A percentile compares a stretch with the other conserved stretches of the same genome.
These are phyloP conservation scores for Blakeslea trispora DNA, from an alignment of 371 early-diverging fungal species.

Conservation along the genomic window DNA sequence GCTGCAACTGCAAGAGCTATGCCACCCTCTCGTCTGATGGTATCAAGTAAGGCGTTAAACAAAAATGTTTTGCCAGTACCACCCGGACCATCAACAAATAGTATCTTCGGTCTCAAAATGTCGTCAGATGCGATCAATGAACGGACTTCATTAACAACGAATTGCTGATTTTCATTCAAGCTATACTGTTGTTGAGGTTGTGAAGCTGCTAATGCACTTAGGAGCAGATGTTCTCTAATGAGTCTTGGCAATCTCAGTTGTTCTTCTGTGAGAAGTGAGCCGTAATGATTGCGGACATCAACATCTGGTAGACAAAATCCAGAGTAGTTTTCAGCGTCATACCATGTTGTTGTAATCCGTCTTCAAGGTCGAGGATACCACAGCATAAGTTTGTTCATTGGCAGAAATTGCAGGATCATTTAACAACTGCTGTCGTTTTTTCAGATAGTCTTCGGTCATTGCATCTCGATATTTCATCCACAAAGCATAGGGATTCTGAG, in stretches of 20 bases:
- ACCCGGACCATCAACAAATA: slow-evolving; percentile 24
- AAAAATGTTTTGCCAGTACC: slow-evolving; percentile 15
- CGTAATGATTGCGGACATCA: not conserved
- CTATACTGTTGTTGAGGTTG: not conserved
- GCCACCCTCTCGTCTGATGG: not conserved
- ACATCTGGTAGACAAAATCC: not conserved
- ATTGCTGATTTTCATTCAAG: slow-evolving; percentile 4
- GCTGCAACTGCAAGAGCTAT: slow-evolving; percentile 23
- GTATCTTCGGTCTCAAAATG: not conserved
- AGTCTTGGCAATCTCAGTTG: not conserved
- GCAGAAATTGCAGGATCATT: not conserved
- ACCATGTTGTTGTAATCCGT: not conserved
- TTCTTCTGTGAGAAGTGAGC: not conserved
- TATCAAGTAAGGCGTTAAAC: slow-evolving; percentile 8
- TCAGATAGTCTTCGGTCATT: slow-evolving; percentile 7
- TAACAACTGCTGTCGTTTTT: not conserved
- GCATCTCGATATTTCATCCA: slow-evolving; percentile 2
- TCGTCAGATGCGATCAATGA: not conserved
- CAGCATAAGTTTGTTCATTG: not conserved
- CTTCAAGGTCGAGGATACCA: not conserved
- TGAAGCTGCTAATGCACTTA: not conserved
- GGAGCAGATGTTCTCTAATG: not conserved
- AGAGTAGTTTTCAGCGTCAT: not conserved
- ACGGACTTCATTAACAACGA: not conserved
- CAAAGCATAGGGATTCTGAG: slow-evolving; percentile 6